Evolutionary conservation across 768 basidiomycete species (phyloP), one percentile per base, ranked within the genome.

Genomic region (Calocybe cyanea): DNA sequence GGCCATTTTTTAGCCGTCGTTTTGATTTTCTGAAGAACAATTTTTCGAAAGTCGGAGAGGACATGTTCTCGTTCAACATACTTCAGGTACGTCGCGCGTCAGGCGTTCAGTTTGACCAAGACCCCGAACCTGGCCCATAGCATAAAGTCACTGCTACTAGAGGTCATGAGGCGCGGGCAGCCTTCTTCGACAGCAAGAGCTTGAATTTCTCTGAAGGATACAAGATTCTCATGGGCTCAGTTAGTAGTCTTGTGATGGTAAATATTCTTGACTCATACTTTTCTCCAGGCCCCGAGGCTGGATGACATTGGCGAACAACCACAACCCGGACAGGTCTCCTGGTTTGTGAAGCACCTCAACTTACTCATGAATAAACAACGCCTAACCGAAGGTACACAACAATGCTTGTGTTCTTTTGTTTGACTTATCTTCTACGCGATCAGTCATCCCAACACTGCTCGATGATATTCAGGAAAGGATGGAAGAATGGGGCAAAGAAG

Each of bases 191-290:
- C 9, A 52, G 57, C 9, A 62, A 59, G 40, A 53, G 46, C 31
- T 50, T 69, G 13, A 52, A 58, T 24, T 59, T 66, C 30, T 45
- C 45, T 13, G 65, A 67, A 41, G 69, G 68, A 0, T 69, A 68
- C 37, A 59, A 57, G 20, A 60, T 70, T 9, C 58, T 68, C 0
- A 59, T 65, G 52, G 66, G 65, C 10, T 60, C 56, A 32, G 63
- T 64, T 34, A 38, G 61, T 50, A 28, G 11, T 28, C 6, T 28
- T 11, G 11, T 6, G 25, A 6, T 11, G n/a, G n/a, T n/a, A n/a
- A n/a, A 62, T 23, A 56, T 62, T n/a, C 46, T 55, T 8, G 37
- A 51, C 28, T 32, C 45, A 3, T 40, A 46, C 14, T 24, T 34
- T 3, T 49, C 38, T 14, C 47, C 33, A 54, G 56, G 34, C 54